Percentiles rank a stretch among this genome's conserved stretches.
These are phyloP conservation scores for Cutaneotrichosporon cutaneum DNA, from an alignment of 1,284 basidiomycete species.

Conservation along the genomic window DNA sequence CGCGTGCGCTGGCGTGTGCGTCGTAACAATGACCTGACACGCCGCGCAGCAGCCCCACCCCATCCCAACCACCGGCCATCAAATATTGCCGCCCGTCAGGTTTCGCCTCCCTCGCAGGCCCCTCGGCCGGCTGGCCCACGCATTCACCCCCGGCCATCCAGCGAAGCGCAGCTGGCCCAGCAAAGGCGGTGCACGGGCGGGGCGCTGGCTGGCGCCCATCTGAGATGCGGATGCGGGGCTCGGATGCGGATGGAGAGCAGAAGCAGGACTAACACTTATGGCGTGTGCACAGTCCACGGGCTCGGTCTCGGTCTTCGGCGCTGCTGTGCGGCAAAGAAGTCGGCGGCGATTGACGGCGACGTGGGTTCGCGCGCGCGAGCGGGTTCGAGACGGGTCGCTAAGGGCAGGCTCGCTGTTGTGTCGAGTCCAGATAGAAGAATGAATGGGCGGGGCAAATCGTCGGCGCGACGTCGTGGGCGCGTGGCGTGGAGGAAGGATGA, in stretches of 20 bases:
- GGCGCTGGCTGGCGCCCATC: not conserved
- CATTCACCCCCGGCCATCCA: not conserved
- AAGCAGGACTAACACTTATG: not conserved
- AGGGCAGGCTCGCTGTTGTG: not conserved
- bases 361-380: not conserved
- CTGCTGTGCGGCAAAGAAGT: not conserved
- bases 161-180: not conserved
- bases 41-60: not conserved
- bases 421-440: not conserved
- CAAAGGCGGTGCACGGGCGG: not conserved
- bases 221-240: too few species aligned
- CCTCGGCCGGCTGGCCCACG: not conserved
- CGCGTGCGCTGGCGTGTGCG: constrained; percentile 7
- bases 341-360: not conserved
- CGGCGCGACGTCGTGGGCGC: not conserved
- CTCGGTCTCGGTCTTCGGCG: not conserved
- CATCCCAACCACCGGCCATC: not conserved
- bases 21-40: not conserved
- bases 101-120: not conserved
- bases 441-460: not conserved
- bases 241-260: not conserved
- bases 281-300: not conserved
- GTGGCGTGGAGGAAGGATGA: not conserved
- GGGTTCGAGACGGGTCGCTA: not conserved
- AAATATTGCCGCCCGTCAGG: not conserved